These are phyloP conservation scores for Phytophthora fragariaefolia DNA, from an alignment of 352 stramenopile genomes.

Conservation along the genomic window DNA sequence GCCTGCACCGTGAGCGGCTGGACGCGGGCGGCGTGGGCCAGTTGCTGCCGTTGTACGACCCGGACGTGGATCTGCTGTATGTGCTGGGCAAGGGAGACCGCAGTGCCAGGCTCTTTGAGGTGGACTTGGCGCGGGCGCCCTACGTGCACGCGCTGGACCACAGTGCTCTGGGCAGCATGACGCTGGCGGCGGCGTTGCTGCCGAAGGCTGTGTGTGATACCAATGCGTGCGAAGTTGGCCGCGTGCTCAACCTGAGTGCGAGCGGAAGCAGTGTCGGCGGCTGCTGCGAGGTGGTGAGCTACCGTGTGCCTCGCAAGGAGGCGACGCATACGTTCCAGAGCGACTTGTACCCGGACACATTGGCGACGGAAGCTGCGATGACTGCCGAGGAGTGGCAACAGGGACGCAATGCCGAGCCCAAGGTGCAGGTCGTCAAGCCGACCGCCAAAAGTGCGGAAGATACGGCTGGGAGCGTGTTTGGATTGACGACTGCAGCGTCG, in stretches of 20 bases:
- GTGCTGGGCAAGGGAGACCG: constrained; percentile 77
- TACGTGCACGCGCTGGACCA: constrained; percentile 61
- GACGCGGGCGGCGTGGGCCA: constrained; percentile 66
- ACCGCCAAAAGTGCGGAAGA: constrained; percentile 31
- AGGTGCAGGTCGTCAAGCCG: constrained; percentile 45
- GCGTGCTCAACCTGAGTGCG: constrained; percentile 64
- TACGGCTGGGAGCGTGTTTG: constrained; percentile 47
- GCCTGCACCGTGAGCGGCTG: constrained; percentile 68
- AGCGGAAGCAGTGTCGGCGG: constrained; percentile 39
- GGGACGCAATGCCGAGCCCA: constrained; percentile 51
- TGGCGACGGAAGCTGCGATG: constrained; percentile 45
- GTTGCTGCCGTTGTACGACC: constrained; percentile 75
- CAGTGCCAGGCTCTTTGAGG: constrained; percentile 64
- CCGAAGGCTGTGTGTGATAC: constrained; percentile 65
- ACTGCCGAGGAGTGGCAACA: constrained; percentile 49
- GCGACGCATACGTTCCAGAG: constrained; percentile 68
- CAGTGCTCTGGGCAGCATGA: constrained; percentile 57
- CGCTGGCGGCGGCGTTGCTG: constrained; percentile 57
- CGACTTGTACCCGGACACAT: constrained; percentile 79
- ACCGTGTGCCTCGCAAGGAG: constrained; percentile 70
- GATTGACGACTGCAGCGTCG: constrained; percentile 16
- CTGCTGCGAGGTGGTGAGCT: constrained; percentile 70
- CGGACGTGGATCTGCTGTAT: constrained; percentile 73
- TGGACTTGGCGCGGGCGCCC: constrained; percentile 49
- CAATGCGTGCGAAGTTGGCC: constrained; percentile 64